Base-by-base conservation (phyloP, 805 yeast genomes). In the Yarrowia deformans region DNA sequence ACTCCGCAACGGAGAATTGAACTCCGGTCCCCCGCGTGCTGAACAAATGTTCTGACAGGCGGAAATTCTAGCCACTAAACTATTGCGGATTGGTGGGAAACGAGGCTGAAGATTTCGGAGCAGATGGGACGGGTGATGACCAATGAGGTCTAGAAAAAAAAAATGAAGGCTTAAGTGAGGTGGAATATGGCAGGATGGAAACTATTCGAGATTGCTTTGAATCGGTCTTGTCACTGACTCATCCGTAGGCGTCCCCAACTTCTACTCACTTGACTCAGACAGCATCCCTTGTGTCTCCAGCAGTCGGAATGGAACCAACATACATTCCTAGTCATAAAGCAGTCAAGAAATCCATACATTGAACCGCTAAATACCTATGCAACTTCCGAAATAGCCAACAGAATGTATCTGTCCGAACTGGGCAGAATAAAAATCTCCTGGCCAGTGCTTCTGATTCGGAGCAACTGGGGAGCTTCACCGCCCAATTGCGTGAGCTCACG, bases 11-110 rank as follows among this genome's bases (percentile, higher is more conserved):
- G 63, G 63, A 56, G 63, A 56, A 56, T 56, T 56, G 63, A 56
- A 56, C 63, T 56, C 63, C 63, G 63, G 63, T 40, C 63, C 63
- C 63, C 63, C 63, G 63, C 63, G 63, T 56, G 63, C 63, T 56
- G 63, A 56, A 56, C 48, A 40, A 5, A 39, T 29, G 48, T 60
- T 63, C 71, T 77, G 79, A 77, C 79, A 77, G 78, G 78, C 79
- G 79, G 78, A 74, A 73, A 77, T 77, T 77, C 79, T 77, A 75
- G 78, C 79, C 79, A 77, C 78, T 77, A 77, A 77, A 77, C 79
- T 77, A 77, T 77, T 75, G 55, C 68, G 68, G 68, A 63, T n/a
- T 9, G 50, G 14, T 54, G 43, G 40, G 43, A 14, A 18, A n/a
- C 43, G 45, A 19, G 9, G 29, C 18, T 10, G 43, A 19, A 16